Conservation (phyloP, 2,329 filamentous ascomycete genomes). For the Myotisia sp. region DNA sequence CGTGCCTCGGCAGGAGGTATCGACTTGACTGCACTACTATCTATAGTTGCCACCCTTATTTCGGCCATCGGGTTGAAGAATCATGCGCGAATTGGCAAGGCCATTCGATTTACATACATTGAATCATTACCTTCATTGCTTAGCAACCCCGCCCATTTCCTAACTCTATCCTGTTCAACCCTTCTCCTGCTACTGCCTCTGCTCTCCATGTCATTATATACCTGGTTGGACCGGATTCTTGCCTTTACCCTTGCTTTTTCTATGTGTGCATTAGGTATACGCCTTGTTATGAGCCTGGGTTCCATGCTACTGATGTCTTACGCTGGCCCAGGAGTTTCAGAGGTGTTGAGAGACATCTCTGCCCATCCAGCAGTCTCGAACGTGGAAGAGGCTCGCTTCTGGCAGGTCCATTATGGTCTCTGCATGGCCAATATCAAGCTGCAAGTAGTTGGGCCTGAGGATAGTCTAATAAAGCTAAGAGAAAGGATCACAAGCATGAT, state of each 20-base stretch:
- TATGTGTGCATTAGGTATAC: slow-evolving; percentile 78
- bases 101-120: slow-evolving; percentile 75
- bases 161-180: slow-evolving; percentile 75
- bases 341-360: slow-evolving; percentile 74
- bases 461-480: slow-evolving; percentile 56
- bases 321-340: slow-evolving; percentile 44
- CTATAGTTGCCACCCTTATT: slow-evolving; percentile 67
- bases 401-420: slow-evolving; percentile 95
- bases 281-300: slow-evolving; percentile 71
- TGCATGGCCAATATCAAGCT: slow-evolving; percentile 92
- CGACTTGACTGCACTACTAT: slow-evolving; percentile 66
- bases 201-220: slow-evolving; percentile 64
- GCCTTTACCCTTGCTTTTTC: slow-evolving; percentile 67
- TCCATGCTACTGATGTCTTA: slow-evolving; percentile 96
- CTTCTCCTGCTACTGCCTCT: slow-evolving; percentile 70
- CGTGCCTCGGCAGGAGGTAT: slow-evolving; percentile 60
- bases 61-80: slow-evolving; percentile 81
- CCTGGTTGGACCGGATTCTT: slow-evolving; percentile 69
- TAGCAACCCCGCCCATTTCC: slow-evolving; percentile 86
- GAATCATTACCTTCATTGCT: slow-evolving; percentile 71
- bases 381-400: slow-evolving; percentile 86
- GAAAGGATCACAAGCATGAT: slow-evolving; percentile 65
- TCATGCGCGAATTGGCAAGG: slow-evolving; percentile 78
- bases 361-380: slow-evolving; percentile 59
- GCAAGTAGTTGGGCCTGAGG: slow-evolving; percentile 56